phyloP scores from a whole-genome alignment of 2,329 filamentous ascomycete genomes.

The Colletotrichum spaethianum region DNA sequence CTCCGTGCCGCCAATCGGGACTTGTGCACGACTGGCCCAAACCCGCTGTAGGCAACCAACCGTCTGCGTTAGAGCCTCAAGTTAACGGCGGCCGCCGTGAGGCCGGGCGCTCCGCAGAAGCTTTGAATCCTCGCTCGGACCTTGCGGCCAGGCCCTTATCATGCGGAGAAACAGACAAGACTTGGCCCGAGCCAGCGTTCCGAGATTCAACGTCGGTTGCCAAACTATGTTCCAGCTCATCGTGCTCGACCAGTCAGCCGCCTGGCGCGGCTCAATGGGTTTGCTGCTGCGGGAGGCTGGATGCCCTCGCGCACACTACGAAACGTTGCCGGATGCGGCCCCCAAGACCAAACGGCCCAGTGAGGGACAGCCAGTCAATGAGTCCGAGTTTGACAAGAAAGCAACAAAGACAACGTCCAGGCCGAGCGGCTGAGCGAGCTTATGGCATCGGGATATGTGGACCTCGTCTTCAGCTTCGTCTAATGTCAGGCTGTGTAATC shows the following conservation, averaged over 20 bases:
- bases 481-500: constrained; percentile 30
- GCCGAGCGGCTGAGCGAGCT: constrained; percentile 12
- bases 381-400: background rate
- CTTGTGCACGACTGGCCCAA: background rate
- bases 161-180: background rate
- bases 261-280: background rate
- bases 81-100: constrained; percentile 14
- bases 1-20: background rate
- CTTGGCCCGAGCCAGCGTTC: background rate
- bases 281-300: background rate
- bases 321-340: constrained; percentile 26
- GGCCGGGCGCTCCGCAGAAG: constrained; percentile 13
- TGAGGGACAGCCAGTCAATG: background rate
- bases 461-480: constrained; percentile 23
- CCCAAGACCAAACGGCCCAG: background rate
- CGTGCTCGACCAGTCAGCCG: background rate
- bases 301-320: background rate
- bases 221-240: background rate
- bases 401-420: constrained; percentile 18
- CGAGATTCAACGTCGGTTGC: background rate
- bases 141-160: constrained; percentile 11
- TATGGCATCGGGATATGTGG: constrained; percentile 6
- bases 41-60: background rate
- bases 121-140: constrained; percentile 22
- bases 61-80: constrained; percentile 25